Base-by-base conservation (phyloP, 331 rosid species). In the Pyracantha coccinea region DNA sequence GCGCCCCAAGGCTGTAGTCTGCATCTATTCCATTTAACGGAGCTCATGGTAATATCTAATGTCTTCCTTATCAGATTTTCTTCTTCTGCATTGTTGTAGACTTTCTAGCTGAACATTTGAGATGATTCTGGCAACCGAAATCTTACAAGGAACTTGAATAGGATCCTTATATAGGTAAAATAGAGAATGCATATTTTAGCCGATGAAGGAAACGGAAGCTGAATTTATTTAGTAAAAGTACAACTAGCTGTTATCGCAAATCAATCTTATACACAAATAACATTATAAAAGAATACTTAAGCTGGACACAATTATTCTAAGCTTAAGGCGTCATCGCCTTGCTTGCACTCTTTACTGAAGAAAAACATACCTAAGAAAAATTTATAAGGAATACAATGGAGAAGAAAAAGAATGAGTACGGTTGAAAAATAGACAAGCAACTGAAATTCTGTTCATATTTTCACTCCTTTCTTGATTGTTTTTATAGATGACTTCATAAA, bases 401-500 rank as follows among this genome's bases (percentile, higher is more conserved):
- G 20, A 23, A 70, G 66, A 38, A 66, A 21, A 32, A 58, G 38
- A 23, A 72, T 54, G 17, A 23, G 16, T 35, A 35, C 57, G 35
- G 8, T 19, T 55, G 31, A 71, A 13, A 21, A 15, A 65, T 19
- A 27, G 57, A 75, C 24, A 31, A 16, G 69, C 20, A 45, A 59
- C 27, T 65, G 52, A 67, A 71, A 68, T 63, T 23, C 20, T 23
- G 33, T 47, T 85, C 84, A 91, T 69, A 83, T 67, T 69, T 86
- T 87, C 52, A 85, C 86, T 67, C 85, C 91, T 84, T 81, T 89
- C 87, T 87, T 91, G 73, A 91, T 84, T 75, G 90, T 79, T 85
- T 85, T 89, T 50, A 86, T 75, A 71, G 90, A 85, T 60, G 97
- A 85, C 81, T 74, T 84, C 65, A 90, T 65, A 74, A 92, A 85